Evolutionary conservation across 192 early-diverging fungal species (phyloP).

Genomic region (Phlyctochytrium arcticum): DNA sequence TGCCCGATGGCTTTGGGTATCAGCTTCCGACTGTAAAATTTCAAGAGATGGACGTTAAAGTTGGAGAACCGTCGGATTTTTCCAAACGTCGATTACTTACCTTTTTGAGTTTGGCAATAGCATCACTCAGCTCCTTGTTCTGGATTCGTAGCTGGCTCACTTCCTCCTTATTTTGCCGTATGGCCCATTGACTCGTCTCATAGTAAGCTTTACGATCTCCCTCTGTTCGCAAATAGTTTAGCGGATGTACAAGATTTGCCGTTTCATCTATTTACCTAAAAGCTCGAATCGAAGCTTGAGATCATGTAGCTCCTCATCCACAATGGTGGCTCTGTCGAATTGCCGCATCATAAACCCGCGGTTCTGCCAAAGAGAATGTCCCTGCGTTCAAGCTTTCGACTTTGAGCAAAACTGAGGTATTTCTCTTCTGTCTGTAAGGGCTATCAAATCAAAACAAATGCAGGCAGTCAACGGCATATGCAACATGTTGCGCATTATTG

Average conservation of each 20-base stretch:
- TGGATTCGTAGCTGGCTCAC: slow-evolving; percentile 40
- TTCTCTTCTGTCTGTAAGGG: too few relatives aligned
- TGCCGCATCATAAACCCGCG: slow-evolving; percentile 32
- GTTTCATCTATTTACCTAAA: slow-evolving; percentile 36
- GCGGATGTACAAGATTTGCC: not conserved
- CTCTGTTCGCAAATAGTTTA: slow-evolving; percentile 40
- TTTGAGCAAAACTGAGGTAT: too few relatives aligned
- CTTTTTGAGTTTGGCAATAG: slow-evolving; percentile 56
- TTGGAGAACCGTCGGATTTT: slow-evolving; percentile 1
- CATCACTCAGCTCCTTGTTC: slow-evolving; percentile 55
- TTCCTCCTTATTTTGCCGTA: slow-evolving; percentile 60
- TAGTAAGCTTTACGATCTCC: slow-evolving; percentile 64
- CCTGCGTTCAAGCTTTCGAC: too few relatives aligned
- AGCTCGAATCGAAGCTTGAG: slow-evolving; percentile 61
- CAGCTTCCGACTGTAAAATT: slow-evolving; percentile 23
- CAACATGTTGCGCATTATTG: too few relatives aligned
- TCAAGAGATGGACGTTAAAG: too few relatives aligned
- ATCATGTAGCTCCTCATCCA: slow-evolving; percentile 62
- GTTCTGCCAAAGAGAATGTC: too few relatives aligned
- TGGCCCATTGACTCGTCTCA: slow-evolving; percentile 60
- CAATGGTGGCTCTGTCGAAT: slow-evolving; percentile 33
- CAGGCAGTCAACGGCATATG: too few relatives aligned
- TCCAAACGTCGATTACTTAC: slow-evolving; percentile 14
- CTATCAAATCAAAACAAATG: too few relatives aligned
- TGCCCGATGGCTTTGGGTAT: slow-evolving; percentile 26